phyloP scores from a whole-genome alignment of 148 eudicot genomes.

The Rheum nobile region DNA sequence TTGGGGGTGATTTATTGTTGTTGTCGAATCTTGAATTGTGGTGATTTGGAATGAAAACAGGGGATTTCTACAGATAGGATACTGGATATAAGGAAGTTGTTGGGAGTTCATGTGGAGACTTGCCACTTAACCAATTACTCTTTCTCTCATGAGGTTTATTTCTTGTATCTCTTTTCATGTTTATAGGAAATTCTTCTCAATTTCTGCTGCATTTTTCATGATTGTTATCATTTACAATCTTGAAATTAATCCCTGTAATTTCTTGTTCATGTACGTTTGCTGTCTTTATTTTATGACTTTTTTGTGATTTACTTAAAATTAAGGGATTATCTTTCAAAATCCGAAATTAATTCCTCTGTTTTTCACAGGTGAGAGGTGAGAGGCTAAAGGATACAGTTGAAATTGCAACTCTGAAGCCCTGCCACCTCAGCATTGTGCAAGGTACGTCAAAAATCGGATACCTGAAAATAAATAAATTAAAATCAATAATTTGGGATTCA shows the following conservation, averaged over 20 bases:
- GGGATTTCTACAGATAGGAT: slow-evolving; percentile 96
- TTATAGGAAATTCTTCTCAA: too few species aligned
- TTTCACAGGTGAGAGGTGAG: slow-evolving; percentile 60
- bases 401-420: slow-evolving; percentile 57
- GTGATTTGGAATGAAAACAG: slow-evolving; percentile 19
- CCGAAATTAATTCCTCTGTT: too few species aligned
- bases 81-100: slow-evolving; percentile 66
- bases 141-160: slow-evolving; percentile 68
- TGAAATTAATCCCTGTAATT: too few species aligned
- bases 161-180: background rate
- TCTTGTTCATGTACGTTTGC: too few species aligned
- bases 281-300: too few species aligned
- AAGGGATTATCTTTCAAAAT: too few species aligned
- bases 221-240: too few species aligned
- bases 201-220: too few species aligned
- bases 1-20: too few species aligned
- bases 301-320: too few species aligned
- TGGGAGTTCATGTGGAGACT: slow-evolving; percentile 75
- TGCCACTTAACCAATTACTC: slow-evolving; percentile 86
- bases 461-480: background rate
- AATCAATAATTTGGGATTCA: background rate
- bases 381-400: slow-evolving; percentile 64
- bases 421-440: slow-evolving; percentile 58
- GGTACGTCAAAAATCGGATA: slow-evolving; percentile 31
- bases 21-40: too few species aligned